phyloP scores from a whole-genome alignment of 129 eudicot species.

The Heracleum sosnowskyi region DNA sequence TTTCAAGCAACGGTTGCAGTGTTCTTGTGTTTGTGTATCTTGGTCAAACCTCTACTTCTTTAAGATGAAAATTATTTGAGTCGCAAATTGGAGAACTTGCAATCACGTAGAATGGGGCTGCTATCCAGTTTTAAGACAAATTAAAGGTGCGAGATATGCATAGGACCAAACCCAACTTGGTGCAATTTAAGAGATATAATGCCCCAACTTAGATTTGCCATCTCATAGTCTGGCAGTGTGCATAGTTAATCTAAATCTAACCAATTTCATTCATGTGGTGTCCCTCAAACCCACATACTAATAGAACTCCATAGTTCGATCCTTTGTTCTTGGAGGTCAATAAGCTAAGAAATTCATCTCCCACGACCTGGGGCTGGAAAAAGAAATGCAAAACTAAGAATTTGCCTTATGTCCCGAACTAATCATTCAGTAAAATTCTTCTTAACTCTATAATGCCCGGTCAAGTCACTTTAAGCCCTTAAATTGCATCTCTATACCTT shows the following conservation, averaged over 20 bases:
- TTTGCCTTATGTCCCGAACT: background rate
- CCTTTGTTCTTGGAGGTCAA: background rate
- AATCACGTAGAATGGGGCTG: background rate
- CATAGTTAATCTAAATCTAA: background rate
- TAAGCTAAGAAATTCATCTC: background rate
- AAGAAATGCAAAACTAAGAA: background rate
- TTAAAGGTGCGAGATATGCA: background rate
- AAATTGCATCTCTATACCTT: background rate
- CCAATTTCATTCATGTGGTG: background rate
- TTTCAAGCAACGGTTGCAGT: background rate
- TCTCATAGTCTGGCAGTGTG: background rate
- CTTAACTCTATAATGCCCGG: background rate
- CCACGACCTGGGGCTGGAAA: background rate
- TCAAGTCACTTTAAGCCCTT: background rate
- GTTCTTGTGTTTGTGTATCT: background rate
- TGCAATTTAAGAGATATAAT: background rate
- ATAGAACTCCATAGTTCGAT: background rate
- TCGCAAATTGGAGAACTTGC: background rate
- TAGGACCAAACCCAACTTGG: background rate
- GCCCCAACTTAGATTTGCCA: background rate
- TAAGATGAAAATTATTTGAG: background rate
- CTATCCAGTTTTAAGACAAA: background rate
- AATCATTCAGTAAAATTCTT: background rate
- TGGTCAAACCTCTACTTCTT: background rate
- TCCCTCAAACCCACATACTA: background rate